Base-by-base conservation (phyloP, 345 rosid species). In the Citrus glauca region DNA sequence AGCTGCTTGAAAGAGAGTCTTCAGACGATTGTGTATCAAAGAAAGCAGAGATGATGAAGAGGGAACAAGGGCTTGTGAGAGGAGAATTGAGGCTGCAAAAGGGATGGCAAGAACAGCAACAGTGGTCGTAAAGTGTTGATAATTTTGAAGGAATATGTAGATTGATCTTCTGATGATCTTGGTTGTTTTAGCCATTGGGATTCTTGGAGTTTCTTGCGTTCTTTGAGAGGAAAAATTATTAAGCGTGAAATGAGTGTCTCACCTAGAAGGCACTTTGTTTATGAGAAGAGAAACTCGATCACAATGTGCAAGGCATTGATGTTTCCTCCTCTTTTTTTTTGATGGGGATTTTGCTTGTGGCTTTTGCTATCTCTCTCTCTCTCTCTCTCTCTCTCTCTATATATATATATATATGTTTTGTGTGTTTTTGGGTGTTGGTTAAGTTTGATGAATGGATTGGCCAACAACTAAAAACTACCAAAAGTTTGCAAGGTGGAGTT, bases 101-200 rank as follows among this genome's bases (percentile, higher is more conserved):
- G 96, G 96, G 48, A 92, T 72, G 22, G 86, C 88, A 16, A 89
- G 71, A 11, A 86, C 16, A 20, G 98, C 88, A n/a, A 93, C 82
- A 9, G 79, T 84, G 25, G 87, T 79, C 30, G 94, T 90, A 78
- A 88, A 89, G 71, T 80, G 86, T 6, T 90, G 90, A 75, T 89
- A 92, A 74, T 91, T 83, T 72, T 87, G 86, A 27, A 95, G 90
- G 86, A 87, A 92, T 0, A 81, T 86, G 78, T 85, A 78, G 83
- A 92, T 79, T 75, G 99, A 92, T 84, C 77, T 86, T 86, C 98
- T 89, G 8, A 95, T 78, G 62, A 93, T 85, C 73, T 75, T 90
- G 79, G 75, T 79, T 60, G 95, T 33, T 28, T 85, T 82, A 71
- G 78, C 90, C 91, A 89, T 90, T 40, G 84, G 84, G 59, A 81